Evolutionary conservation across 441 rosid species (phyloP), one percentile per base, ranked within the genome.

Genomic region (Cnidoscolus chayamansa): DNA sequence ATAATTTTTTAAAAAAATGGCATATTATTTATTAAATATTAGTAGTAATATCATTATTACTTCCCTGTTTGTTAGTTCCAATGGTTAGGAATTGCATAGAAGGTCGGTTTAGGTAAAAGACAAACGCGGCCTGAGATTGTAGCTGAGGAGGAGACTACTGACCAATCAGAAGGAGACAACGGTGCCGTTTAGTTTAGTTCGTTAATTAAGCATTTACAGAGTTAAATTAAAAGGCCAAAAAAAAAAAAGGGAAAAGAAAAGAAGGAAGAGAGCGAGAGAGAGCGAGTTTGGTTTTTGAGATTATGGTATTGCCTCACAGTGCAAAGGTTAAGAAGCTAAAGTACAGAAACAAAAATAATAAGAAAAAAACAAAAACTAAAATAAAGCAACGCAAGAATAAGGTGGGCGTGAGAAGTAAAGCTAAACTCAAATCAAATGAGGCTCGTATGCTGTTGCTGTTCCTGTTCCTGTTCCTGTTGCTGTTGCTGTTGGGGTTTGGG

Each of bases 341-440:
- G 10, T 43, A 59, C 58, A 45, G 65, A 70, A 65, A 11, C 66
- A 15, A 47, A 71, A 74, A 45, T 56, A 4, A n/a, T 65, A 48
- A 48, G 15, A 48, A 48, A 48, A 48, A 48, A 48, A 48, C 15
- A 9, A 10, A 48, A 48, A 48, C 13, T 0, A 48, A 48, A 48
- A 48, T 10, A 48, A 48, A 48, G 15, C 1, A 13, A 12, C 13
- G 51, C 51, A 48, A 3, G 51, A 48, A 48, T 48, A 48, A 48
- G 51, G 51, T 48, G 51, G 51, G 51, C 51, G 51, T 48, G 51
- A 48, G 51, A 10, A 48, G 51, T 48, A 48, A 48, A 48, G 51
- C 51, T 48, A 48, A 48, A 12, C 51, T 48, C 4, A 48, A 48
- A 9, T 48, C 15, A 48, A 12, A 48, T 48, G 51, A 2, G 51